Percentiles rank a stretch among this genome's conserved stretches.
Conservation (phyloP, 73 alveolate species). For the Symbiodinium pilosum region DNA sequence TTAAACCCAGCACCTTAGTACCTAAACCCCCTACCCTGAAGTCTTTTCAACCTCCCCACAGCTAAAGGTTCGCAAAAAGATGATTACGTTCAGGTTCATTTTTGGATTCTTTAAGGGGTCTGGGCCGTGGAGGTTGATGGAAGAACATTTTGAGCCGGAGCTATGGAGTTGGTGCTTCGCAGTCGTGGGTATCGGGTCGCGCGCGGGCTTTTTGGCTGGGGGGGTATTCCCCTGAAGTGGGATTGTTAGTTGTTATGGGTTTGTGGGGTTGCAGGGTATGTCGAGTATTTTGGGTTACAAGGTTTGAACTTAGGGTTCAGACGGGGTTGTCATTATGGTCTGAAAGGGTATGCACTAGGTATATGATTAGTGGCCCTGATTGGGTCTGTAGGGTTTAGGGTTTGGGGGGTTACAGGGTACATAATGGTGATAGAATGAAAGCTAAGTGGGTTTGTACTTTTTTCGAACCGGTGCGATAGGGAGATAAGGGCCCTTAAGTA, state of each 20-base stretch:
- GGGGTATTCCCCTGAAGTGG: neutral
- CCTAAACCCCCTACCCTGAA: neutral
- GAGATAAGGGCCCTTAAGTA: too few species aligned
- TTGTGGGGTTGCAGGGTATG: neutral
- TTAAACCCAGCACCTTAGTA: too few species aligned
- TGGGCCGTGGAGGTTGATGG: conserved; percentile 27
- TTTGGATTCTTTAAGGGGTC: too few species aligned
- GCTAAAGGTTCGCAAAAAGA: neutral
- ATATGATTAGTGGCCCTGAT: too few species aligned
- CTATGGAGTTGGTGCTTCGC: conserved; percentile 21
- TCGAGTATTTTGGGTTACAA: neutral
- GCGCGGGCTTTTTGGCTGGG: neutral
- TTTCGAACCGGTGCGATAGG: too few species aligned
- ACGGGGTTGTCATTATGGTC: too few species aligned
- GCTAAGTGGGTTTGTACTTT: too few species aligned
- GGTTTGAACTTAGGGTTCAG: neutral
- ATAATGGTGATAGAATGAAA: too few species aligned
- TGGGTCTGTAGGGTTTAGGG: too few species aligned
- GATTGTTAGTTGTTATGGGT: neutral
- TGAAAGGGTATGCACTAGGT: too few species aligned
- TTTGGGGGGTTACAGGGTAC: too few species aligned
- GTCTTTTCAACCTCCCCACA: neutral
- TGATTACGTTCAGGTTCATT: neutral
- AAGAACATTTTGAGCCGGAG: neutral
- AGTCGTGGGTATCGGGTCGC: neutral